phyloP scores from a whole-genome alignment of 768 basidiomycete species.

The Leccinum longicurvipes region DNA sequence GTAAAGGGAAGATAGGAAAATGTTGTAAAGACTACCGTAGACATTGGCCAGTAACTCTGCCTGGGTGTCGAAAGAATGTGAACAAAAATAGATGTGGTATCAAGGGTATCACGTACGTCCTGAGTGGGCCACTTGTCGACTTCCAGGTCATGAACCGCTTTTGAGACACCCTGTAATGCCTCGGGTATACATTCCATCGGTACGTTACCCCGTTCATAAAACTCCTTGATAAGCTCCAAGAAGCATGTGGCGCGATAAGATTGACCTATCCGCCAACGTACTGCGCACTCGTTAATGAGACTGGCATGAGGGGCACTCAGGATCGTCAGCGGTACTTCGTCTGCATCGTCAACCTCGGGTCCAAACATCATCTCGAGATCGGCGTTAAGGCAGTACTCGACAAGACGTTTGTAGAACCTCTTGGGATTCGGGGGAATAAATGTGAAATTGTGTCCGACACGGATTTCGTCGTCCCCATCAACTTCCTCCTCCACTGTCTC shows the following conservation, averaged over 20 bases:
- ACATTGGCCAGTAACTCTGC: constrained; percentile 64
- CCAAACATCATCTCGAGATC: constrained; percentile 90
- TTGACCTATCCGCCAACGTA: constrained; percentile 86
- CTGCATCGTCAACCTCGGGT: constrained; percentile 88
- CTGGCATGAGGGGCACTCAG: constrained; percentile 76
- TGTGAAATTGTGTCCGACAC: constrained; percentile 75
- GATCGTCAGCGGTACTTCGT: constrained; percentile 93
- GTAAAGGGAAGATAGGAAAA: constrained; percentile 82
- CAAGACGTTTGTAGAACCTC: constrained; percentile 79
- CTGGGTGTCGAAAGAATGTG: constrained; percentile 34
- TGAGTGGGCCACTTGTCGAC: constrained; percentile 73
- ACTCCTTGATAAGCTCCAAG: constrained; percentile 78
- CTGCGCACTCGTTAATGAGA: constrained; percentile 81
- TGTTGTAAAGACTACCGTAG: constrained; percentile 76
- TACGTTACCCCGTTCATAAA: constrained; percentile 86
- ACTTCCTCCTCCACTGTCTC: constrained; percentile 38
- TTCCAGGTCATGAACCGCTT: constrained; percentile 66
- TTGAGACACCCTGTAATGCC: constrained; percentile 70
- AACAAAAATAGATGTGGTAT: constrained; percentile 2
- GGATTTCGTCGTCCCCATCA: constrained; percentile 66
- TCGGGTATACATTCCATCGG: constrained; percentile 95
- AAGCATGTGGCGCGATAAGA: constrained; percentile 77
- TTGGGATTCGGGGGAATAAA: constrained; percentile 89
- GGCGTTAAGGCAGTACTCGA: constrained; percentile 75
- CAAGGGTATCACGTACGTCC: constrained; percentile 59